Conservation (phyloP, 805 yeast species). For the Grigorovia transvaalensis region DNA sequence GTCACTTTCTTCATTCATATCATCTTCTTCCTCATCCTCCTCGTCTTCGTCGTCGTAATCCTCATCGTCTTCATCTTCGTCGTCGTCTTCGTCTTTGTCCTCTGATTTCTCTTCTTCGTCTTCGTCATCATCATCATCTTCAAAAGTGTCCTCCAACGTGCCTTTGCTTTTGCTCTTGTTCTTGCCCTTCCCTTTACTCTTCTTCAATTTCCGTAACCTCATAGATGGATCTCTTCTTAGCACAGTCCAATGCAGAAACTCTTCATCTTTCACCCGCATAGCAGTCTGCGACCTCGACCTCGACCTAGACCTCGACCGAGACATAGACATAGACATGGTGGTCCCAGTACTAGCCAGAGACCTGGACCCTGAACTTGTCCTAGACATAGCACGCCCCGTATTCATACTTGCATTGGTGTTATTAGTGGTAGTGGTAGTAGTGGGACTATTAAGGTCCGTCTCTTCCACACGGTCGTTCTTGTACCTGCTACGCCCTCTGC, state of each 20-base stretch:
- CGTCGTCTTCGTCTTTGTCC: neutral
- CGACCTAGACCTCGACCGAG: constrained; percentile 5
- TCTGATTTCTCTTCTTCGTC: constrained; percentile 5
- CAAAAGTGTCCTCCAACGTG: constrained; percentile 8
- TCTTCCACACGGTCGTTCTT: neutral
- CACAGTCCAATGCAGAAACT: constrained; percentile 51
- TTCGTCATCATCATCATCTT: constrained; percentile 4
- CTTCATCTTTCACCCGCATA: constrained; percentile 22
- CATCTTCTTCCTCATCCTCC: constrained; percentile 38
- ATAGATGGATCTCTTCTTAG: constrained; percentile 68
- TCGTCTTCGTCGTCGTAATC: constrained; percentile 46
- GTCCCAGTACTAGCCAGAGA: constrained; percentile 3
- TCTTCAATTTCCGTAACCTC: constrained; percentile 30
- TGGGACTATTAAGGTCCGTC: too few relatives aligned
- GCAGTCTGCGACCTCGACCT: constrained; percentile 23
- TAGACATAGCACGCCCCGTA: neutral
- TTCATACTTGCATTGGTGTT: neutral
- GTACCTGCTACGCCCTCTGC: neutral
- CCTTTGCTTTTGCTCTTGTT: constrained; percentile 8
- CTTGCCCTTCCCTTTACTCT: constrained; percentile 4
- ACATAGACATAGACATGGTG: constrained; percentile 3
- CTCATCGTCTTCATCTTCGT: constrained; percentile 11
- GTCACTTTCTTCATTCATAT: constrained; percentile 30
- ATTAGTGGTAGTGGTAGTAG: neutral
- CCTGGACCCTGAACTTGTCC: constrained; percentile 1